Evolutionary conservation across 2,329 filamentous ascomycete genomes (phyloP), one percentile per base, ranked within the genome.

Genomic region (Penicillium sclerotiorum): DNA sequence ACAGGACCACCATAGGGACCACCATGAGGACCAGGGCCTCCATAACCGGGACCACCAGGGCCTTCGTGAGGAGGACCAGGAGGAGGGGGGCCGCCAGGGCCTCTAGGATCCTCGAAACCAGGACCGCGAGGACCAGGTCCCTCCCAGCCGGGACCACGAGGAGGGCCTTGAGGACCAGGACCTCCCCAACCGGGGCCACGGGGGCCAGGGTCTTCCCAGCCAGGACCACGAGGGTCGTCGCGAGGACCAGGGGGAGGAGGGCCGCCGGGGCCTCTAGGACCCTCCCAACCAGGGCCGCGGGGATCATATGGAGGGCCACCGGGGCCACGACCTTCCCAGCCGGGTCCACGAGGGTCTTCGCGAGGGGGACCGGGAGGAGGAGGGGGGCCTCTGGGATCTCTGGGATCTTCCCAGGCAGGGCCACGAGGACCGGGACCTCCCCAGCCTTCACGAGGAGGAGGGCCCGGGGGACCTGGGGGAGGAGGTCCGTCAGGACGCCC

Each of bases 81-180:
- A 28, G 9, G 9, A 13, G 9, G 9, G 25, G 25, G 25, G 13
- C 40, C 40, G 3, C 39, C 39, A 9, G 22, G 38, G n/a, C 23
- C 38, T 12, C 38, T 23, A 4, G 30, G 40, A 7, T 39, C 46
- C 13, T 39, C 46, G n/a, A n/a, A n/a, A n/a, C n/a, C n/a, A 45
- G 32, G 32, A 12, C 44, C 33, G 7, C 32, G n/a, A 12, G 44
- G 35, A n/a, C 39, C 39, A 21, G 17, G 23, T 2, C 38, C 45
- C 28, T 32, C 28, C 4, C n/a, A n/a, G n/a, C n/a, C n/a, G n/a
- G n/a, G n/a, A n/a, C n/a, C n/a, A n/a, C n/a, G n/a, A n/a, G n/a
- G n/a, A n/a, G n/a, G n/a, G n/a, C n/a, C n/a, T n/a, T n/a, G n/a
- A n/a, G n/a, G n/a, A n/a, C n/a, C n/a, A n/a, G n/a, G n/a, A n/a